Conservation (phyloP, 2,329 filamentous ascomycete genomes). For the Fusarium sp. region DNA sequence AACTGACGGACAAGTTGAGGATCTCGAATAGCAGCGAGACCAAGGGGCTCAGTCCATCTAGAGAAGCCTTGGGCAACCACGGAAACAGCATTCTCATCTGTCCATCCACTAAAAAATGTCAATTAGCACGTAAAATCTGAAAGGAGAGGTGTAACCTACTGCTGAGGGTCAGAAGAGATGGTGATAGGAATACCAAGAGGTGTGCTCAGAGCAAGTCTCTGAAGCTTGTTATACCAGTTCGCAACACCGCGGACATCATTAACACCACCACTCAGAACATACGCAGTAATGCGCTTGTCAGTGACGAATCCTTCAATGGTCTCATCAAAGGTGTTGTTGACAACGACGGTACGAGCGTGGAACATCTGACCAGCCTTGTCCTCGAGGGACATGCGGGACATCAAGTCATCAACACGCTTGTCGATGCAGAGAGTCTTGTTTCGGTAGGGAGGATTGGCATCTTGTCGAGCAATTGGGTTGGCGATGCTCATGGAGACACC, state of each 20-base stretch:
- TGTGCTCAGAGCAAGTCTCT: conserved; percentile 56
- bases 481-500: conserved; percentile 25
- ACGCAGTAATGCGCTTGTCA: conserved; percentile 53
- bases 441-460: conserved; percentile 27
- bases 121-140: background rate
- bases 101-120: conserved; percentile 47
- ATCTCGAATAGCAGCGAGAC: conserved; percentile 60
- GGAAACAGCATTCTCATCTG: conserved; percentile 47
- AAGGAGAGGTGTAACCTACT: conserved; percentile 30
- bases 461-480: conserved; percentile 25
- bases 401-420: conserved; percentile 59
- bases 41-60: conserved; percentile 63
- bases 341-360: conserved; percentile 44
- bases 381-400: conserved; percentile 58
- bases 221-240: conserved; percentile 56
- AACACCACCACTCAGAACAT: conserved; percentile 59
- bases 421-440: conserved; percentile 50
- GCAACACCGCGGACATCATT: conserved; percentile 50
- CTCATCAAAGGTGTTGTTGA: conserved; percentile 34
- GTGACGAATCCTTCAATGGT: conserved; percentile 32
- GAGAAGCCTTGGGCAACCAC: conserved; percentile 55
- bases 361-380: conserved; percentile 63
- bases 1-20: conserved; percentile 57
- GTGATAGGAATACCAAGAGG: conserved; percentile 62
- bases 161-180: conserved; percentile 60